Percentiles rank a stretch among this genome's conserved stretches.
Evolutionary conservation across 345 rosid species (phyloP).

Genomic region (Mangifera indica): DNA sequence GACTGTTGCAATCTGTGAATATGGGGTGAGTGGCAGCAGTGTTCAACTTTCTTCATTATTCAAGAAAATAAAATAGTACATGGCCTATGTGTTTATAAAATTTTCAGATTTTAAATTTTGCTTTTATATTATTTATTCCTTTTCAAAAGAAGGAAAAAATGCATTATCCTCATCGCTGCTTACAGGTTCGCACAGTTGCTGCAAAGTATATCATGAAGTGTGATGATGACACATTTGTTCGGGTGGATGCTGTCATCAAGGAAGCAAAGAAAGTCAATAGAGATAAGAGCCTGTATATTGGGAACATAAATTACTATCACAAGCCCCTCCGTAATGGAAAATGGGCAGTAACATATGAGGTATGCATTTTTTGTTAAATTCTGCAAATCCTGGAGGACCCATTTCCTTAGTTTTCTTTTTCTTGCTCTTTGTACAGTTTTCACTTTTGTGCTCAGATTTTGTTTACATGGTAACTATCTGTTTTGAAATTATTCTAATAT

Average conservation of each 20-base stretch:
- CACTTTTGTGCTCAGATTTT: slow-evolving; percentile 1
- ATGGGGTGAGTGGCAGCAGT: slow-evolving; percentile 61
- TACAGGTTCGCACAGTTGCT: slow-evolving; percentile 57
- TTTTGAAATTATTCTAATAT: neutral
- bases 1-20: slow-evolving; percentile 96
- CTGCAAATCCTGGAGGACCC: neutral
- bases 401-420: slow-evolving; percentile 1
- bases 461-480: neutral
- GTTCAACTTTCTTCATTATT: neutral
- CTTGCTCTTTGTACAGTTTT: neutral
- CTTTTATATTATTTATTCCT: neutral
- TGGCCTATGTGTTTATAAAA: neutral
- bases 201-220: slow-evolving; percentile 90
- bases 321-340: slow-evolving; percentile 86
- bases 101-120: neutral
- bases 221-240: slow-evolving; percentile 90
- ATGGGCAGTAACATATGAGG: slow-evolving; percentile 99
- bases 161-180: slow-evolving; percentile 2
- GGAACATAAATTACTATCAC: slow-evolving; percentile 89
- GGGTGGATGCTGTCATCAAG: slow-evolving; percentile 68
- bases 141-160: neutral
- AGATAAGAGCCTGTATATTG: slow-evolving; percentile 70
- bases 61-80: neutral
- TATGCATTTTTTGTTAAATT: slow-evolving; percentile 29
- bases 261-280: slow-evolving; percentile 59